Evolutionary conservation across 1,139 yeast species (phyloP).

Genomic region (Yamadazyma membranifaciens): DNA sequence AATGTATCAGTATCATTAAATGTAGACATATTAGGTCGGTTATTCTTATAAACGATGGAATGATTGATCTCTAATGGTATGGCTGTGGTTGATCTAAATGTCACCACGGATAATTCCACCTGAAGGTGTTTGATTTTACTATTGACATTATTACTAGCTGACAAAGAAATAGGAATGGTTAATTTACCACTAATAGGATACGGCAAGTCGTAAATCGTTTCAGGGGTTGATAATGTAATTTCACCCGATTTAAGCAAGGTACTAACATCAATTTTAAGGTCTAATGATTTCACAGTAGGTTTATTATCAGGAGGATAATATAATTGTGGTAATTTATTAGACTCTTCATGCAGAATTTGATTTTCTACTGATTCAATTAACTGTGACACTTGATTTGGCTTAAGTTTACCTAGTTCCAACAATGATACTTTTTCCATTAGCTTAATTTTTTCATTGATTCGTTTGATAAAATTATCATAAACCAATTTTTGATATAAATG

Average conservation of each 20-base stretch:
- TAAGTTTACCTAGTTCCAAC: background rate
- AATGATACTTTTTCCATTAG: constrained; percentile 9
- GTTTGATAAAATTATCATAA: constrained; percentile 25
- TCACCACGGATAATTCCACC: constrained; percentile 33
- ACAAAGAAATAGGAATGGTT: constrained; percentile 25
- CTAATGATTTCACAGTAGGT: background rate
- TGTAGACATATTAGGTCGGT: constrained; percentile 6
- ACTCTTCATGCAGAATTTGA: constrained; percentile 5
- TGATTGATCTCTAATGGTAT: constrained; percentile 45
- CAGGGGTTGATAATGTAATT: constrained; percentile 26
- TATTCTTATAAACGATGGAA: constrained; percentile 31
- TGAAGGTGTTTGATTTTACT: constrained; percentile 28
- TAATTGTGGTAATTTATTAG: constrained; percentile 12
- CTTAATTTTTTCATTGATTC: constrained; percentile 27
- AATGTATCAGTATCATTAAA: constrained; percentile 27
- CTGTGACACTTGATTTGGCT: background rate
- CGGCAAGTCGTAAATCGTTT: constrained; percentile 22
- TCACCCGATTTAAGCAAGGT: background rate
- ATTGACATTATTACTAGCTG: background rate
- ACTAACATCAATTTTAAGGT: background rate
- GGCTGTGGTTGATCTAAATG: constrained; percentile 30
- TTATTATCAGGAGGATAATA: constrained; percentile 11
- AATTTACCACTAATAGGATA: constrained; percentile 27
- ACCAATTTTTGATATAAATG: constrained; percentile 15
- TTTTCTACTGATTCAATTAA: constrained; percentile 8